A percentile compares a stretch with the other conserved stretches of the same genome.
Conservation (phyloP, 805 yeast species). For the Barnettozyma wickerhamii region DNA sequence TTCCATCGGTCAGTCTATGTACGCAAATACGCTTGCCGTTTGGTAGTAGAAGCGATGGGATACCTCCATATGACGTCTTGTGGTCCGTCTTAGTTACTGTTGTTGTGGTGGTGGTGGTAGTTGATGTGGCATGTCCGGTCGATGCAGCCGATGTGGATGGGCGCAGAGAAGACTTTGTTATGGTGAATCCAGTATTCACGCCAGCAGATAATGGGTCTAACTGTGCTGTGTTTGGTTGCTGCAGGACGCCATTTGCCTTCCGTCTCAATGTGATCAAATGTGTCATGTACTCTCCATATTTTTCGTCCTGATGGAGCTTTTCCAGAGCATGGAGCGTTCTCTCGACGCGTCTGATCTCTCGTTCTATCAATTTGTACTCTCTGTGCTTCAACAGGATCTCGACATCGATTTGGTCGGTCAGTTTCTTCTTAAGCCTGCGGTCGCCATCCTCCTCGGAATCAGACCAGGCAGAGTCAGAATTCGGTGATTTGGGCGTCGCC, state of each 20-base stretch:
- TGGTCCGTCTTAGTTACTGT: conserved; percentile 25
- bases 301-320: conserved; percentile 34
- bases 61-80: conserved; percentile 35
- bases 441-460: conserved; percentile 8
- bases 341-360: conserved; percentile 54
- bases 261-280: conserved; percentile 33
- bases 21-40: conserved; percentile 43
- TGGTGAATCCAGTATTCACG: conserved; percentile 3
- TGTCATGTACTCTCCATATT: conserved; percentile 33
- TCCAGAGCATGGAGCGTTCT: conserved; percentile 51
- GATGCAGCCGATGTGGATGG: conserved; percentile 2
- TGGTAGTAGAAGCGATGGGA: conserved; percentile 46
- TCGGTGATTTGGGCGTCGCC: conserved; percentile 42
- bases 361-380: conserved; percentile 45
- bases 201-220: not conserved
- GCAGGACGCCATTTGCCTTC: conserved; percentile 5
- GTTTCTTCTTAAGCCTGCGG: conserved; percentile 25
- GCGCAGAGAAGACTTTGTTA: conserved; percentile 8
- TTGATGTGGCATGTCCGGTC: not conserved
- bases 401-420: conserved; percentile 47
- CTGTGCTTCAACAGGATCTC: conserved; percentile 58
- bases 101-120: not conserved
- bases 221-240: conserved; percentile 3
- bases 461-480: conserved; percentile 25
- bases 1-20: conserved; percentile 66